Percentiles rank a stretch among this genome's conserved stretches.
Evolutionary conservation across 2,329 filamentous ascomycete species (phyloP).

Genomic region (Sclerotinia glacialis): DNA sequence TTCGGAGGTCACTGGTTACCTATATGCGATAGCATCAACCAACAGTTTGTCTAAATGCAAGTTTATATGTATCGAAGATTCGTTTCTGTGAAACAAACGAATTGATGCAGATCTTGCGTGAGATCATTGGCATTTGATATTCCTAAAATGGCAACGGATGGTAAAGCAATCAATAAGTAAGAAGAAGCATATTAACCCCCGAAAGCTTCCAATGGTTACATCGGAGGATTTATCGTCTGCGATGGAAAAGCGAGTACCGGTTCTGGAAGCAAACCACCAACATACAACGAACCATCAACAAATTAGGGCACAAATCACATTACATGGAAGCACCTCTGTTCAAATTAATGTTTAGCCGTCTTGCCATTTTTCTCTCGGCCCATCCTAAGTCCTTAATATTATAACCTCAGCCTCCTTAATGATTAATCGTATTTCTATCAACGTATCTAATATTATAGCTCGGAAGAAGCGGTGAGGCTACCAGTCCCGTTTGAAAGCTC

Average conservation of each 20-base stretch:
- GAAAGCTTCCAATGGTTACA: constrained; percentile 8
- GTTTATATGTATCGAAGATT: constrained; percentile 3
- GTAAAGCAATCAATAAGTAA: not conserved
- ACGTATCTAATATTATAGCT: not conserved
- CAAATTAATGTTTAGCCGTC: constrained; percentile 10
- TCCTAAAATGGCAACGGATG: not conserved
- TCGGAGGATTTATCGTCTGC: constrained; percentile 8
- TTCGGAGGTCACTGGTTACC: not conserved
- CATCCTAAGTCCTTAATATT: not conserved
- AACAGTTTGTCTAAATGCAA: not conserved
- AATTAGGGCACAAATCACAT: constrained; percentile 2
- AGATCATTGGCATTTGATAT: not conserved
- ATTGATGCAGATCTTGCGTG: constrained; percentile 18
- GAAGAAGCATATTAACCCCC: constrained; percentile 11
- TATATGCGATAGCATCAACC: not conserved
- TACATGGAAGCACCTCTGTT: constrained; percentile 5
- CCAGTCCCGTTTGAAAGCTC: constrained; percentile 3
- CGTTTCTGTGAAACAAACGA: constrained; percentile 15
- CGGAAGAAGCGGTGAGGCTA: constrained; percentile 13
- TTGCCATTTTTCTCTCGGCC: constrained; percentile 1
- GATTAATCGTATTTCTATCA: not conserved
- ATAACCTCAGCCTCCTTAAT: constrained; percentile 3
- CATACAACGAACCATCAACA: not conserved
- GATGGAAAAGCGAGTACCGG: constrained; percentile 5
- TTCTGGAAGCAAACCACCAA: constrained; percentile 12